phyloP scores from a whole-genome alignment of 2,329 filamentous ascomycete species.

The Thelonectria rubi region DNA sequence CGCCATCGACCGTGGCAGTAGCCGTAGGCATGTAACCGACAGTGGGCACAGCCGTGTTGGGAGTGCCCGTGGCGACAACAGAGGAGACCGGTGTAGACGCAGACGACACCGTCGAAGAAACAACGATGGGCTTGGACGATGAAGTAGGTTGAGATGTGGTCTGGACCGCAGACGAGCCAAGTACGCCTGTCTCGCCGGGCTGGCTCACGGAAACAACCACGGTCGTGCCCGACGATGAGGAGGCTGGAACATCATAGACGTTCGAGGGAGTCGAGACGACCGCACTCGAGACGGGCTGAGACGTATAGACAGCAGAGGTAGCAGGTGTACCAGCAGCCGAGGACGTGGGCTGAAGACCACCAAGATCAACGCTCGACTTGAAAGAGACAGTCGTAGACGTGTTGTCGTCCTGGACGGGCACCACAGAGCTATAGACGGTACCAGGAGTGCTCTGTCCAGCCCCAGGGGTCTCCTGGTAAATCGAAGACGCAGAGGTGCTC shows the following conservation, averaged over 20 bases:
- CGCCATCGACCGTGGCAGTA: constrained; percentile 53
- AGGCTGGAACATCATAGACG: constrained; percentile 8
- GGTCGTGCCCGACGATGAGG: constrained; percentile 25
- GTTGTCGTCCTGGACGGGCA: constrained; percentile 21
- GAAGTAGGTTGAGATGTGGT: constrained; percentile 6
- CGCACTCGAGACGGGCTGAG: constrained; percentile 7
- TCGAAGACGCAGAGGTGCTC: constrained; percentile 3
- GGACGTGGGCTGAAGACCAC: constrained; percentile 33
- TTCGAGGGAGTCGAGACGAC: constrained; percentile 14
- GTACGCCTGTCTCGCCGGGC: constrained; percentile 22
- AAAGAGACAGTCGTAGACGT: constrained; percentile 15
- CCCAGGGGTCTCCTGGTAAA: constrained; percentile 3
- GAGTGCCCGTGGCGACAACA: constrained; percentile 36
- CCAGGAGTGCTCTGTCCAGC: constrained; percentile 14
- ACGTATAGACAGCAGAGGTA: constrained; percentile 18
- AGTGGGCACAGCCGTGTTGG: constrained; percentile 54
- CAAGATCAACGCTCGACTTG: constrained; percentile 38
- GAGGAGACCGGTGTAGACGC: constrained; percentile 18
- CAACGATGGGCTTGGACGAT: constrained; percentile 18
- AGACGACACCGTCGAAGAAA: constrained; percentile 29
- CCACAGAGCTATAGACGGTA: constrained; percentile 15
- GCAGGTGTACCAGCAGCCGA: constrained; percentile 19
- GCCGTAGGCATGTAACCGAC: constrained; percentile 47
- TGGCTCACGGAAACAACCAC: constrained; percentile 30
- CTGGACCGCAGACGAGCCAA: constrained; percentile 22